Evolutionary conservation across 495 filamentous ascomycete species (phyloP).

Genomic region (Penicillium turbatum): DNA sequence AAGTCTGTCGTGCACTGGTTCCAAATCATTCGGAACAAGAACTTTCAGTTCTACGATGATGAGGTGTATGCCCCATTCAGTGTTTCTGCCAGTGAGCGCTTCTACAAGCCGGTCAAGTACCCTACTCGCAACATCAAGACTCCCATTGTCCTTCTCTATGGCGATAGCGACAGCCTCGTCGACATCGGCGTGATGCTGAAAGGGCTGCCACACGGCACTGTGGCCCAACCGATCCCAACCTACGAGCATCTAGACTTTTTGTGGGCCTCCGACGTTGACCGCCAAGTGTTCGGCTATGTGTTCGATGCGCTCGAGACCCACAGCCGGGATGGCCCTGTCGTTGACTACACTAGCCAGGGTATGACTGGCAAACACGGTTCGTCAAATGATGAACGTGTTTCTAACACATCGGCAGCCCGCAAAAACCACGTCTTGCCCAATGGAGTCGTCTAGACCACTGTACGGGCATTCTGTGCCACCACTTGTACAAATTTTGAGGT

Average conservation of each 20-base stretch:
- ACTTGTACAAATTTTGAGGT: neutral
- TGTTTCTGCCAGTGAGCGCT: conserved; percentile 53
- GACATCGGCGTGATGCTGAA: conserved; percentile 89
- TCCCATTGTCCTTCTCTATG: conserved; percentile 88
- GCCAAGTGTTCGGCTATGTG: conserved; percentile 83
- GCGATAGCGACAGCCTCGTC: conserved; percentile 89
- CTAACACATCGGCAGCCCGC: conserved; percentile 1
- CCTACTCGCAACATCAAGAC: conserved; percentile 96
- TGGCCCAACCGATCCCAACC: conserved; percentile 77
- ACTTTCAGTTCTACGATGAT: conserved; percentile 98
- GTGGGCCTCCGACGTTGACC: conserved; percentile 84
- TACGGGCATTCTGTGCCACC: neutral
- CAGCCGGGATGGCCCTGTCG: conserved; percentile 7
- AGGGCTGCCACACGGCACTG: conserved; percentile 77
- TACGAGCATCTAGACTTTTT: conserved; percentile 97
- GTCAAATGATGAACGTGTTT: neutral
- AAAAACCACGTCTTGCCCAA: neutral
- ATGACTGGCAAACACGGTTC: neutral
- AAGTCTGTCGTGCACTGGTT: conserved; percentile 99
- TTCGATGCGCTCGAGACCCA: conserved; percentile 78
- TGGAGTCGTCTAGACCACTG: neutral
- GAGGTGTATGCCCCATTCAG: conserved; percentile 68
- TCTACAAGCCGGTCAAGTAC: conserved; percentile 91
- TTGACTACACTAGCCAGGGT: neutral
- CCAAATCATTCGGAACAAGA: conserved; percentile 92